These are phyloP conservation scores for Diplodia intermedia DNA, from an alignment of 2,329 filamentous ascomycete species.

Conservation along the genomic window DNA sequence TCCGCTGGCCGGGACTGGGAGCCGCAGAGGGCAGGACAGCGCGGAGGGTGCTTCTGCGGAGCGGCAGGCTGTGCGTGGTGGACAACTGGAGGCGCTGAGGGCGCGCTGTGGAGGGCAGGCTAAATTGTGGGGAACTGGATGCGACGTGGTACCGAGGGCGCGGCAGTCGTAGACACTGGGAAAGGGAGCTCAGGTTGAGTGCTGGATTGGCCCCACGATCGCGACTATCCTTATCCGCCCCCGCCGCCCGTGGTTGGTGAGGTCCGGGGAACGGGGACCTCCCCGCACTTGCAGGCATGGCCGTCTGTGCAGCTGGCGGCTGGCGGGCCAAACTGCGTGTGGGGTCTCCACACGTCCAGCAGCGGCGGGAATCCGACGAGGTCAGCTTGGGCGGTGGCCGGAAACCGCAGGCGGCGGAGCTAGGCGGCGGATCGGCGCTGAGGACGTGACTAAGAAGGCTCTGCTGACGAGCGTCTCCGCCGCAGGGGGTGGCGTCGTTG, in stretches of 20 bases:
- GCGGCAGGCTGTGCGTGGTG: neutral
- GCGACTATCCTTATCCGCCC: conserved; percentile 25
- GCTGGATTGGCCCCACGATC: neutral
- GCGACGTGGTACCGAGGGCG: neutral
- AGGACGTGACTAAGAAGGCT: neutral
- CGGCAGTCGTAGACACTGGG: neutral
- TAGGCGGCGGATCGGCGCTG: conserved; percentile 1
- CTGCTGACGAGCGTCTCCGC: neutral
- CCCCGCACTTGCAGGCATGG: conserved; percentile 16
- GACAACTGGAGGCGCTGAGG: neutral
- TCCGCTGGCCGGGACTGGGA: neutral
- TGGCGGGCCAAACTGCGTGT: conserved; percentile 2
- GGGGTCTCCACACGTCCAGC: conserved; percentile 15
- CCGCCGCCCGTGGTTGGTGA: neutral
- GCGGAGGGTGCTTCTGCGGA: neutral
- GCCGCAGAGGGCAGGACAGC: neutral
- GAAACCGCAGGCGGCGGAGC: neutral
- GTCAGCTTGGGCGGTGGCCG: neutral
- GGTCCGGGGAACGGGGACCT: neutral
- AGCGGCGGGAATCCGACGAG: conserved; percentile 11
- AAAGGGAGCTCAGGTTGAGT: neutral
- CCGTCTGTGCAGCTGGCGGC: neutral
- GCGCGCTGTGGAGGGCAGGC: neutral
- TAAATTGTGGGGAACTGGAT: neutral
- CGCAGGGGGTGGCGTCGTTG: conserved; percentile 1